These are phyloP conservation scores for Bondarzewia mesenterica DNA, from an alignment of 1,284 basidiomycete genomes.

Conservation along the genomic window DNA sequence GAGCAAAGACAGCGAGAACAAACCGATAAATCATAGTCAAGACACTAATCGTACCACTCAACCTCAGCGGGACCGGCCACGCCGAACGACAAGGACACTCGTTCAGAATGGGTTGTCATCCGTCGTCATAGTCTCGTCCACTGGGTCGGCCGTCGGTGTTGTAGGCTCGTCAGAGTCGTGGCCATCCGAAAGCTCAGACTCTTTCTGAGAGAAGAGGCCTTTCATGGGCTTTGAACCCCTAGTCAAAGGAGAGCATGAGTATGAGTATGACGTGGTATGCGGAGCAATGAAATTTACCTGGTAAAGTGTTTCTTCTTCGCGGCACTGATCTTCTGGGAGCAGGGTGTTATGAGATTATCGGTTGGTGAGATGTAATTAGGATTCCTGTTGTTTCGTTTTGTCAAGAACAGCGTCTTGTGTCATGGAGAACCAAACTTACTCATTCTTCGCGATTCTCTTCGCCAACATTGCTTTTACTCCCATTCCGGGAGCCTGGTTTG, in stretches of 20 bases:
- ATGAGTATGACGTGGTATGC: neutral
- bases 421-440: conserved; percentile 42
- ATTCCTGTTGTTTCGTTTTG: conserved; percentile 43
- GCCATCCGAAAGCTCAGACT: conserved; percentile 29
- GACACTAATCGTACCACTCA: conserved; percentile 4
- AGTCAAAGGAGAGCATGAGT: neutral
- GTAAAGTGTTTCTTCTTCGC: conserved; percentile 88
- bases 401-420: neutral
- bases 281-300: conserved; percentile 42
- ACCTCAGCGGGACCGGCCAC: neutral
- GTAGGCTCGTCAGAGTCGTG: conserved; percentile 14
- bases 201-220: conserved; percentile 46
- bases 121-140: conserved; percentile 19
- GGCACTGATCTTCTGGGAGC: conserved; percentile 80
- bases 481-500: conserved; percentile 59
- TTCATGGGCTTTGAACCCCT: conserved; percentile 55
- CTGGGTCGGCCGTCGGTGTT: conserved; percentile 1
- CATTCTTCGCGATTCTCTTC: conserved; percentile 79
- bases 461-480: conserved; percentile 83
- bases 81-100: neutral
- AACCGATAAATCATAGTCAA: conserved; percentile 5
- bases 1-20: conserved; percentile 5
- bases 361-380: conserved; percentile 83
- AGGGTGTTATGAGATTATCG: conserved; percentile 88
- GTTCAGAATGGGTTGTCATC: conserved; percentile 57